These are phyloP conservation scores for Bipolaris cookei DNA, from an alignment of 2,329 filamentous ascomycete genomes.

Conservation along the genomic window DNA sequence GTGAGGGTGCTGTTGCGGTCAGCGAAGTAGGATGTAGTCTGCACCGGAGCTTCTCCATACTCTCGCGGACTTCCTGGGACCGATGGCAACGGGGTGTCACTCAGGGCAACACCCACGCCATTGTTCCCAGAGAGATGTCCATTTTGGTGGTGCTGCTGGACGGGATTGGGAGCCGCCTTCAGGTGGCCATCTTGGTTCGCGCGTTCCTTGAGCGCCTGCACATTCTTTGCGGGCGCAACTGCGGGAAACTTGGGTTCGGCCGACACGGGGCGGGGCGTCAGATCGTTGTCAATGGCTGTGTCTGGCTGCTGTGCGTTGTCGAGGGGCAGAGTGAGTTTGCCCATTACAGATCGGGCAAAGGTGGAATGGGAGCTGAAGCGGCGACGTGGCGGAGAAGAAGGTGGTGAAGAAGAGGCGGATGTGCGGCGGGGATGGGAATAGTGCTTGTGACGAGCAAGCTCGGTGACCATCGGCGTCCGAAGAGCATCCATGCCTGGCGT, in stretches of 20 bases:
- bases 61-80: slow-evolving; percentile 67
- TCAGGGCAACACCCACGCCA: slow-evolving; percentile 61
- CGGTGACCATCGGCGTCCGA: slow-evolving; percentile 24
- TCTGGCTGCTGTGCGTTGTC: slow-evolving; percentile 26
- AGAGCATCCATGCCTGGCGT: slow-evolving; percentile 22
- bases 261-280: slow-evolving; percentile 25
- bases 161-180: slow-evolving; percentile 30
- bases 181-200: slow-evolving; percentile 38
- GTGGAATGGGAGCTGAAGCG: slow-evolving; percentile 56
- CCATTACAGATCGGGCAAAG: slow-evolving; percentile 60
- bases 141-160: slow-evolving; percentile 23
- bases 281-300: slow-evolving; percentile 24
- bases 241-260: slow-evolving; percentile 17
- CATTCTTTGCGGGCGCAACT: slow-evolving; percentile 28
- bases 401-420: slow-evolving; percentile 26
- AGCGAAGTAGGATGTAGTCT: slow-evolving; percentile 23
- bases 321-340: slow-evolving; percentile 42
- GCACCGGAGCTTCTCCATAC: slow-evolving; percentile 52
- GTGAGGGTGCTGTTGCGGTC: slow-evolving; percentile 63
- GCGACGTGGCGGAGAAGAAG: slow-evolving; percentile 21
- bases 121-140: slow-evolving; percentile 35
- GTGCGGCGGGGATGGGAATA: slow-evolving; percentile 21
- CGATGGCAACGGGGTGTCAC: slow-evolving; percentile 68
- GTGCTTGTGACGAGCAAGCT: slow-evolving; percentile 20
- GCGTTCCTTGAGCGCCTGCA: slow-evolving; percentile 32